These are phyloP conservation scores for Mangifera indica DNA, from an alignment of 345 rosid genomes.

Conservation along the genomic window DNA sequence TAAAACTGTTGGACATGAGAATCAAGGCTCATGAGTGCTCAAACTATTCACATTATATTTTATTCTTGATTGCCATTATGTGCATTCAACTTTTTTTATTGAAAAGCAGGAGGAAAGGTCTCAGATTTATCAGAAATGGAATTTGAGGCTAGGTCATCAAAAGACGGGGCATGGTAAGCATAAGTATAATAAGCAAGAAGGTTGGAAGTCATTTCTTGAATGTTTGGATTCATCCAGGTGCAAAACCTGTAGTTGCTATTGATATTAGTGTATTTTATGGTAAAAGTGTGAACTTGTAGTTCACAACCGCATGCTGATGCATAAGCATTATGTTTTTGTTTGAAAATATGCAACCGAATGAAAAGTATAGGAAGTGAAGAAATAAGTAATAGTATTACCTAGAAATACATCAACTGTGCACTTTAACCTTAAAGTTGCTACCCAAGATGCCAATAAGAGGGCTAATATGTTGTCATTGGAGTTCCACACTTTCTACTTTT, in stretches of 20 bases:
- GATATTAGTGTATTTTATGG: background rate
- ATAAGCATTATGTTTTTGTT: background rate
- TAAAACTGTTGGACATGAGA: background rate
- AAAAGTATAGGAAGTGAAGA: background rate
- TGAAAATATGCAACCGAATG: background rate
- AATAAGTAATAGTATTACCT: no score
- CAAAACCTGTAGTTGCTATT: background rate
- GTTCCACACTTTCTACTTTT: background rate
- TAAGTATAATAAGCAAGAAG: background rate
- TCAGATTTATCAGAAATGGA: slow-evolving; percentile 41
- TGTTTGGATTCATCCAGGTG: background rate
- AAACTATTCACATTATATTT: background rate
- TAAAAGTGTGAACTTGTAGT: background rate
- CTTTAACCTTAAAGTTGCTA: background rate
- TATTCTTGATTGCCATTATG: background rate
- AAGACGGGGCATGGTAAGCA: slow-evolving; percentile 72
- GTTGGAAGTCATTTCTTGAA: background rate
- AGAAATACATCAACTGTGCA: no score
- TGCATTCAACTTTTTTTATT: background rate
- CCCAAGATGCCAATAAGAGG: background rate
- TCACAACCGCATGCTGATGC: background rate
- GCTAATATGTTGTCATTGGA: background rate
- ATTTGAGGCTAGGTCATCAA: slow-evolving; percentile 69
- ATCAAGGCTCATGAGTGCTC: background rate
- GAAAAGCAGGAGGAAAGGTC: slow-evolving; percentile 32